Base-by-base conservation (phyloP, 1,284 basidiomycete genomes). In the Apiotrichum veenhuisii region DNA sequence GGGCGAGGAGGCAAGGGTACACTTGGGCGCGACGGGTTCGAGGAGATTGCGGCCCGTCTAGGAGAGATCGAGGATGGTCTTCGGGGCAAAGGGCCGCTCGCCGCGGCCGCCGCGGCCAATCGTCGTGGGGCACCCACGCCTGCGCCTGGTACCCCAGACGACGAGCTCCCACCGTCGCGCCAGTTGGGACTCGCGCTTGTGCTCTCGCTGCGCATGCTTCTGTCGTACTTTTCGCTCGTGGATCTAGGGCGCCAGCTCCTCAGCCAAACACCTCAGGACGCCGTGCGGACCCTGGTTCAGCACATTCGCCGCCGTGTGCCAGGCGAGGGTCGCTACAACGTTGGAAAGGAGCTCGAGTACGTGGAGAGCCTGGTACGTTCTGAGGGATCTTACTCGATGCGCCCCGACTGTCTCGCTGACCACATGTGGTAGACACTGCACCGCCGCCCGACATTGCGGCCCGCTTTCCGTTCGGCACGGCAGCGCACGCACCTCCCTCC, bases 1-100 rank as follows among this genome's bases (percentile, higher is more conserved):
- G 74, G 71, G 2, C 45, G 61, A 22, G 74, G 73, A 2, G 76
- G 76, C 18, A 77, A 77, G 56, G 73, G 73, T 5, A 75, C 74
- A 2, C 40, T 77, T 9, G 70, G 73, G 1, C 51, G 69, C 18
- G 69, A 73, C 1, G 66, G 64, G 2, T 71, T 76, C 40, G 74
- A 74, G 41, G 74, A 77, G 36, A 69, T 77, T 41, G 63, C 63
- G 0, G 60, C 58, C n/a, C 64, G 66, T 23, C 55, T 75, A 50
- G 64, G 58, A 9, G 73, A 75, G 54, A 57, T 75, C 11, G 73
- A 75, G 50, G 65, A 69, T 36, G 70, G 68, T 8, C 55, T 75
- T n/a, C 57, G 61, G n/a, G 64, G 63, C 11, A 59, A 52, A 23
- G 59, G 59, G 11, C 44, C 44, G 25, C 47, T 61, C 38, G 51